These are phyloP conservation scores for Trichoderma gracile DNA, from an alignment of 2,329 filamentous ascomycete species.

Conservation along the genomic window DNA sequence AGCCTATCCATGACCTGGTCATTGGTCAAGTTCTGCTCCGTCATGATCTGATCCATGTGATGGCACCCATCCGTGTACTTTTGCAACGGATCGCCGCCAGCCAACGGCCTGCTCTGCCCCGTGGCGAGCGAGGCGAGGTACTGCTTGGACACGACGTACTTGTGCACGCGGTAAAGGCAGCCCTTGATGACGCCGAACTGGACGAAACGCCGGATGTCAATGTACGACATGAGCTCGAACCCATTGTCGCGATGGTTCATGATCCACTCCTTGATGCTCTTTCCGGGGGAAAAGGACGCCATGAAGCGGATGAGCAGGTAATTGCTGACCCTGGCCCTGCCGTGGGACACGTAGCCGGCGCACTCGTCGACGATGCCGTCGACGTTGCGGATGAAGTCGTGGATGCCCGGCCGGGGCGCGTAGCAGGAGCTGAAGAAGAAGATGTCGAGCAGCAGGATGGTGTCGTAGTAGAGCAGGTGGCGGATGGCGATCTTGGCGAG, in stretches of 20 bases:
- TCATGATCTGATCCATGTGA: conserved; percentile 80
- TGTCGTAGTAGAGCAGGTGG: conserved; percentile 91
- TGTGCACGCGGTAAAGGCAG: conserved; percentile 88
- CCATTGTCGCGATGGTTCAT: conserved; percentile 68
- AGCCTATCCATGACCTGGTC: conserved; percentile 69
- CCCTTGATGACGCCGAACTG: conserved; percentile 97
- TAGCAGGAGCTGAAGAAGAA: conserved; percentile 95
- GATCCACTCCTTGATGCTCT: conserved; percentile 86
- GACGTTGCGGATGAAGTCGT: conserved; percentile 74
- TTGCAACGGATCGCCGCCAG: conserved; percentile 56
- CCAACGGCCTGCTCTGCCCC: conserved; percentile 48
- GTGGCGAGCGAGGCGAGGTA: conserved; percentile 59
- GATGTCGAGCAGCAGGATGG: conserved; percentile 85
- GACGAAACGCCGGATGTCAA: conserved; percentile 88
- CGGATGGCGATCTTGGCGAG: conserved; percentile 84
- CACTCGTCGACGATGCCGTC: conserved; percentile 83
- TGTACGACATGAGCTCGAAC: conserved; percentile 66
- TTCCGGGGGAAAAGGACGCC: conserved; percentile 77
- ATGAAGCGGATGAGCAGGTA: conserved; percentile 79
- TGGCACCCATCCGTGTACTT: conserved; percentile 73
- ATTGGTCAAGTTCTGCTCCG: conserved; percentile 70
- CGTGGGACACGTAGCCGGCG: conserved; percentile 71
- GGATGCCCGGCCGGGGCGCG: conserved; percentile 74
- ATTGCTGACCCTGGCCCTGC: conserved; percentile 50
- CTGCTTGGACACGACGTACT: conserved; percentile 74